phyloP scores from a whole-genome alignment of 106 monocot genomes.

The Phalaenopsis equestris region DNA sequence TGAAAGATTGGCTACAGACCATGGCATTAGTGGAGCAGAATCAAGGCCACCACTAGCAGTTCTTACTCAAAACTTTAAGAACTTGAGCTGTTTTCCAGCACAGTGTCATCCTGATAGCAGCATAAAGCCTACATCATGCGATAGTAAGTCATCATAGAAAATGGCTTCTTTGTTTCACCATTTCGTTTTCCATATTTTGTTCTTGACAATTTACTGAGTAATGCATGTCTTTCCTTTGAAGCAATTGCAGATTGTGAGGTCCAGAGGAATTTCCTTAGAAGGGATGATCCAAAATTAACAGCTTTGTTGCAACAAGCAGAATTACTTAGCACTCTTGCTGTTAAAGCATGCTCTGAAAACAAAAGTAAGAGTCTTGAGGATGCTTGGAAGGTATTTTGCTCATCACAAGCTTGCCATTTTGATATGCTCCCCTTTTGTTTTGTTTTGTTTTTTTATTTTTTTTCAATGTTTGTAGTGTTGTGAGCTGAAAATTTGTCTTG shows the following conservation, averaged over 20 bases:
- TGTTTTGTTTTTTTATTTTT: not conserved
- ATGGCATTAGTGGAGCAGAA: not conserved
- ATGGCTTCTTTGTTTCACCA: not conserved
- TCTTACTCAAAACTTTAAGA: constrained; percentile 34
- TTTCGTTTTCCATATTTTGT: not conserved
- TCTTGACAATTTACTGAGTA: not conserved
- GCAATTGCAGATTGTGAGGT: constrained; percentile 23
- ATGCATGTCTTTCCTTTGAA: not conserved
- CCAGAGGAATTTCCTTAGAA: constrained; percentile 42
- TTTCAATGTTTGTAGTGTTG: not conserved
- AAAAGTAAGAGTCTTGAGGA: constrained; percentile 51
- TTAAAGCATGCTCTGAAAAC: constrained; percentile 53
- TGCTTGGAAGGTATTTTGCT: constrained; percentile 76
- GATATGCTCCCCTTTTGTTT: not conserved
- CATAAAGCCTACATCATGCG: not conserved
- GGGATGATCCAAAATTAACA: constrained; percentile 71
- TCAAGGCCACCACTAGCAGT: constrained; percentile 42
- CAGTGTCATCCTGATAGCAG: constrained; percentile 7
- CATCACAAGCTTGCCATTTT: not conserved
- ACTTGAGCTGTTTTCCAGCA: constrained; percentile 3
- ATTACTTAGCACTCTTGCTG: constrained; percentile 63
- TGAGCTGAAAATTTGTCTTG: not conserved
- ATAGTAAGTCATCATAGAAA: constrained; percentile 18
- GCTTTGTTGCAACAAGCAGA: constrained; percentile 78
- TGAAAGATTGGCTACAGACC: constrained; percentile 2